Percentiles rank a stretch among this genome's conserved stretches.
Conservation (phyloP, 805 yeast genomes). For the Wickerhamomyces bisporus region DNA sequence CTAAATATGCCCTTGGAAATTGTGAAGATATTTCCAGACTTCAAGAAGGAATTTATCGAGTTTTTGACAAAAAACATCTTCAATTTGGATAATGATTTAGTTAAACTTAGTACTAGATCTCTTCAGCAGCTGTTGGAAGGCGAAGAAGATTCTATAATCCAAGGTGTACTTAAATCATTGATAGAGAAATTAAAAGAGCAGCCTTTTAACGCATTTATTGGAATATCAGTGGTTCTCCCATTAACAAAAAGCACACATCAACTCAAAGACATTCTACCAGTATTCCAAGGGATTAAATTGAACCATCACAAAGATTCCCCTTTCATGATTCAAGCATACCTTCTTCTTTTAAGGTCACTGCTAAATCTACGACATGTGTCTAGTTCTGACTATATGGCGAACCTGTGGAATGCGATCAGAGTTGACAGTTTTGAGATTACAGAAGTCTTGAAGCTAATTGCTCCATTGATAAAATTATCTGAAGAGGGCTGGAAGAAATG, state of each 20-base stretch:
- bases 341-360: conserved; percentile 19
- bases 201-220: conserved; percentile 17
- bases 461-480: conserved; percentile 9
- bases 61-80: conserved; percentile 28
- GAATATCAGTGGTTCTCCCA: conserved; percentile 16
- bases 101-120: conserved; percentile 37
- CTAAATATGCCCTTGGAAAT: conserved; percentile 29
- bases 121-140: conserved; percentile 20
- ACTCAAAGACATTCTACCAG: conserved; percentile 3
- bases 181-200: conserved; percentile 5
- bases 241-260: conserved; percentile 1
- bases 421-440: conserved; percentile 12
- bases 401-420: conserved; percentile 20
- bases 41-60: conserved; percentile 25
- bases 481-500: conserved; percentile 24
- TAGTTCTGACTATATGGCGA: conserved; percentile 5
- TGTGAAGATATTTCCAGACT: conserved; percentile 18
- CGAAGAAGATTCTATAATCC: background rate
- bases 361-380: conserved; percentile 2
- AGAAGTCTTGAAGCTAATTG: conserved; percentile 5
- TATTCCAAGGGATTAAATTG: conserved; percentile 9
- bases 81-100: conserved; percentile 36
- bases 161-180: conserved; percentile 4
- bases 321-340: conserved; percentile 18
- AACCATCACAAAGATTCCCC: conserved; percentile 21